These are phyloP conservation scores for Syncephalastrum monosporum DNA, from an alignment of 371 early-diverging fungal species.

Conservation along the genomic window DNA sequence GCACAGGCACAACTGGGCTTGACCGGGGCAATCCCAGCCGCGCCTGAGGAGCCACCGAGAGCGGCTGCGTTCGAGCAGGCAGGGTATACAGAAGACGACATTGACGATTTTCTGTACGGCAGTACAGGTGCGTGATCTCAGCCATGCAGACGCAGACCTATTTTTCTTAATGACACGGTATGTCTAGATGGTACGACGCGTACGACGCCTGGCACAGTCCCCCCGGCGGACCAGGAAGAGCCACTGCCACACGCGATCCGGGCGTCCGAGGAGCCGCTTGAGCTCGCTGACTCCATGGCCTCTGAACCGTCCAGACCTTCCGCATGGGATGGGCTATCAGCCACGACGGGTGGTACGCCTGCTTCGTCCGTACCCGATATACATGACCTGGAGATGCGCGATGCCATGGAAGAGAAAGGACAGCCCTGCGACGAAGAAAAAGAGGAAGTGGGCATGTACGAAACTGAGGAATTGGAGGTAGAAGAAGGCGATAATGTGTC, in stretches of 20 bases:
- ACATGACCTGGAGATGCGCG: no score
- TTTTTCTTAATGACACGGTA: no score
- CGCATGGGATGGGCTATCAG: no score
- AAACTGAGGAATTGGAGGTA: conserved; percentile 1
- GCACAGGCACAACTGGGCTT: no score
- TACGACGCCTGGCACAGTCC: background rate
- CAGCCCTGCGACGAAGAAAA: background rate
- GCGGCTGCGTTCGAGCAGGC: background rate
- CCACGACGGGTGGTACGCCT: no score
- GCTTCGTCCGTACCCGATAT: no score
- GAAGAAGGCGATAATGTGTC: background rate
- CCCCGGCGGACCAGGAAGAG: background rate
- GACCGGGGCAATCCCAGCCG: no score
- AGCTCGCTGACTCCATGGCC: background rate
- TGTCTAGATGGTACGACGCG: background rate
- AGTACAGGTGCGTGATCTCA: conserved; percentile 18
- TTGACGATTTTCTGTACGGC: conserved; percentile 34
- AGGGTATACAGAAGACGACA: conserved; percentile 21
- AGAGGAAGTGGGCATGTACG: background rate
- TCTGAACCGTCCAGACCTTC: no score
- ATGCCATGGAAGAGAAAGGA: background rate
- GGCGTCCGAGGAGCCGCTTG: background rate
- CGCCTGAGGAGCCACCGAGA: background rate
- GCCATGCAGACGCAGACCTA: no score
- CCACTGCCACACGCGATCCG: no score